Evolutionary conservation across 768 basidiomycete genomes (phyloP), one percentile per base, ranked within the genome.

Genomic region (Dioszegia hungarica): DNA sequence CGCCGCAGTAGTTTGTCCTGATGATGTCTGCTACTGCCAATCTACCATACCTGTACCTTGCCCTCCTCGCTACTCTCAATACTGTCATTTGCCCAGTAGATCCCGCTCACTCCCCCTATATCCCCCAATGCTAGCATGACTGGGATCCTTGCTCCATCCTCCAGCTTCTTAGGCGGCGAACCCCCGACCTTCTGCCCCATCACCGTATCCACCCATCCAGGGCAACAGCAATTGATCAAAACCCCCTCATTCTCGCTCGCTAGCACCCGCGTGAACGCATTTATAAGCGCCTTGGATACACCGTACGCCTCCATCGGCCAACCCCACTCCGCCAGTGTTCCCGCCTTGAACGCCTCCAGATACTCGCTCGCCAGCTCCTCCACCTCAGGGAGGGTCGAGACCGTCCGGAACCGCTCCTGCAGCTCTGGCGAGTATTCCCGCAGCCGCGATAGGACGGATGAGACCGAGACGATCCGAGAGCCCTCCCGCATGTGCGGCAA

Each of bases 251-350:
- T 51, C 49, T 51, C 49, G 36, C 38, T 39, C 9, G 22, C 49
- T 25, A 51, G 22, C 9, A 51, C 37, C 1, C 49, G 34, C 20
- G 49, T 51, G 49, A 51, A 51, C 8, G 49, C 49, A 38, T 51
- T 51, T 10, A 51, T 51, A 19, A 51, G 49, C 36, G 49, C 49
- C 31, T 51, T 51, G 34, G 49, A 51, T 12, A 25, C 49, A 20
- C 49, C 36, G 19, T 51, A 51, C 22, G 49, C 22, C 36, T 25
- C 14, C 5, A 5, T 22, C 2, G 49, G 49, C 36, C 37, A 51
- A 12, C 49, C 49, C 19, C 5, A 17, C 34, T 51, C 34, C 49
- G 27, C 24, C 11, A 51, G 49, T 36, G 37, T 51, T 2, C 27
- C 25, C 19, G 37, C 49, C 15, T 38, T 51, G 11, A 51, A 11